phyloP scores from a whole-genome alignment of 768 basidiomycete species.

The Psilocybe subaeruginosa region DNA sequence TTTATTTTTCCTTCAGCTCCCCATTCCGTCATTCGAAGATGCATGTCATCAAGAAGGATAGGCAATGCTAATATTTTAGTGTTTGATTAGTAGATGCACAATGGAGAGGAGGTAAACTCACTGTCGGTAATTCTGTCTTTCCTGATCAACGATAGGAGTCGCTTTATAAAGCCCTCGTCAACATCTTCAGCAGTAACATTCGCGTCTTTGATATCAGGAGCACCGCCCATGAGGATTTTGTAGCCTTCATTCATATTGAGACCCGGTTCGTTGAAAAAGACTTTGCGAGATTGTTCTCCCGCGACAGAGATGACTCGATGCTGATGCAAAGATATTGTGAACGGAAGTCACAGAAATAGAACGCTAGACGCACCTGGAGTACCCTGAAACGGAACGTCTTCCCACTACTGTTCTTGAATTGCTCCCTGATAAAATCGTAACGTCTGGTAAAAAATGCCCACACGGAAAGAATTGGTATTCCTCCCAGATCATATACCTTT shows the following conservation, averaged over 20 bases:
- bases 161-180: conserved; percentile 24
- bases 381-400: conserved; percentile 33
- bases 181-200: conserved; percentile 7
- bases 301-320: conserved; percentile 22
- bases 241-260: conserved; percentile 35
- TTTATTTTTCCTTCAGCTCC: conserved; percentile 31
- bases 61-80: conserved; percentile 14
- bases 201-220: conserved; percentile 28
- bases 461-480: conserved; percentile 28
- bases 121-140: conserved; percentile 27
- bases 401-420: conserved; percentile 25
- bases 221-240: conserved; percentile 33
- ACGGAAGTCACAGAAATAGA: too few species aligned
- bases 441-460: conserved; percentile 35
- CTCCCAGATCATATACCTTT: conserved; percentile 21
- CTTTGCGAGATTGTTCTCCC: conserved; percentile 24
- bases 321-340: conserved; percentile 2
- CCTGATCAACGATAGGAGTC: conserved; percentile 19
- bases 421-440: conserved; percentile 28
- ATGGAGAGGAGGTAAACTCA: conserved; percentile 1
- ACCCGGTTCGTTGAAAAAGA: conserved; percentile 31
- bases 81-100: too few species aligned
- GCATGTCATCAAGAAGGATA: conserved; percentile 28
- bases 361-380: conserved; percentile 24
- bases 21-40: conserved; percentile 26